Conservation (phyloP, 768 basidiomycete genomes). For the Lentinula boryana region DNA sequence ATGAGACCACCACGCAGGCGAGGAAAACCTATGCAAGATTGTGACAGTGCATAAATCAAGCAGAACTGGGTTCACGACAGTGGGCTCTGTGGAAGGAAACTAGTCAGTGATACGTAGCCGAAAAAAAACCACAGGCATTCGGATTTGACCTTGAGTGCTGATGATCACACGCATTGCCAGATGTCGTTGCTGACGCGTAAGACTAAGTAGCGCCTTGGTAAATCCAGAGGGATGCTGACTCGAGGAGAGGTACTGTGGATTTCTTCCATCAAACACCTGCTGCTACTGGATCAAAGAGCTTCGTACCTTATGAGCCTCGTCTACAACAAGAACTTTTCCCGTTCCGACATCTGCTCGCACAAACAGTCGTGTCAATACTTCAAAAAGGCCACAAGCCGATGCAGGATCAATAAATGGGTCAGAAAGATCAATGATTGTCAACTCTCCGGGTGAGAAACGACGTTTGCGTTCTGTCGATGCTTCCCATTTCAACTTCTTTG, state of each 20-base stretch:
- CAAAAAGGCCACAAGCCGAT: slow-evolving; percentile 65
- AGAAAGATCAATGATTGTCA: slow-evolving; percentile 67
- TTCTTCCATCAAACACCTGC: neutral
- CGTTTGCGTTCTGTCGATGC: slow-evolving; percentile 4
- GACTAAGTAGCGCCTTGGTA: slow-evolving; percentile 48
- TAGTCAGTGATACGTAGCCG: neutral
- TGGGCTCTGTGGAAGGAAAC: slow-evolving; percentile 42
- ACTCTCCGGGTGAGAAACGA: slow-evolving; percentile 49
- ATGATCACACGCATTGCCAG: slow-evolving; percentile 68
- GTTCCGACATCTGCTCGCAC: slow-evolving; percentile 52
- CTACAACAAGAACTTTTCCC: slow-evolving; percentile 66
- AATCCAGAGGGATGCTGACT: slow-evolving; percentile 42
- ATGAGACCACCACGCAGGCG: slow-evolving; percentile 72
- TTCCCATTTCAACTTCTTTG: neutral
- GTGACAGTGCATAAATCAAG: slow-evolving; percentile 61
- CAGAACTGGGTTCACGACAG: slow-evolving; percentile 61
- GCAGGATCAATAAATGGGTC: slow-evolving; percentile 67
- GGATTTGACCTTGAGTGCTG: slow-evolving; percentile 56
- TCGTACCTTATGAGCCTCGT: slow-evolving; percentile 69
- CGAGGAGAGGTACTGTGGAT: slow-evolving; percentile 50
- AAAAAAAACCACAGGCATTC: neutral
- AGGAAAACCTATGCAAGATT: slow-evolving; percentile 71
- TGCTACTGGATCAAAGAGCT: no score
- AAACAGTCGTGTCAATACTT: slow-evolving; percentile 62
- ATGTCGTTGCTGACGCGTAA: slow-evolving; percentile 68